Base-by-base conservation (phyloP, 108 stramenopile species). In the Skeletonema menzelii region DNA sequence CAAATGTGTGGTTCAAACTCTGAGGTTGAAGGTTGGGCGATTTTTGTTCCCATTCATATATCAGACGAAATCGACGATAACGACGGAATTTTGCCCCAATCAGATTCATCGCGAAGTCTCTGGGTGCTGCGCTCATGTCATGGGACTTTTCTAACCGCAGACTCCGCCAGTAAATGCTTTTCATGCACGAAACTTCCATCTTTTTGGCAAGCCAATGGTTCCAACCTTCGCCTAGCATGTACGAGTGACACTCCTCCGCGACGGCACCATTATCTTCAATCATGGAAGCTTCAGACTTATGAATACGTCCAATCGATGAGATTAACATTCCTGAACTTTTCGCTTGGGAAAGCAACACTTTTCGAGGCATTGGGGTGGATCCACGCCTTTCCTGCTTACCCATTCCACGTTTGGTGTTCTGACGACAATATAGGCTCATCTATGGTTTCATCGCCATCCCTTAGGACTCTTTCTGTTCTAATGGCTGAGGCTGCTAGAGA, bases 191-290 rank as follows among this genome's bases (percentile, higher is more conserved):
- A 60, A 32, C 37, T 66, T 15, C 84, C 88, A 0, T 67, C 83
- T 6, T 89, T 85, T 64, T 89, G 88, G 88, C 79, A 84, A 69
- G 61, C 73, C 0, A 53, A 71, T 46, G 62, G 73, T 38, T 67
- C 75, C 27, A 59, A 78, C 8, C 71, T 85, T 8, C 80, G 82
- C 26, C 76, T 89, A 2, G 68, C 62, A 0, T 85, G 85, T 59
- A 85, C 82, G 1, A 60, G 34, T 24, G 86, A 89, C 19, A 73
- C 82, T 1, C 88, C 86, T 5, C 49, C 76, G 15, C 78, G 85
- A 15, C 71, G 82, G 8, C 72, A 83, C 19, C 86, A 85, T 57
- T 81, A 83, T 65, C 82, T 78, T 11, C 67, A 69, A 11, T 56
- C 60, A 12, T 83, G 82, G 82, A 63, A 60, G 34, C 55, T 49